Conservation (phyloP, 2,329 filamentous ascomycete genomes). For the Ceratocystis cubensis region DNA sequence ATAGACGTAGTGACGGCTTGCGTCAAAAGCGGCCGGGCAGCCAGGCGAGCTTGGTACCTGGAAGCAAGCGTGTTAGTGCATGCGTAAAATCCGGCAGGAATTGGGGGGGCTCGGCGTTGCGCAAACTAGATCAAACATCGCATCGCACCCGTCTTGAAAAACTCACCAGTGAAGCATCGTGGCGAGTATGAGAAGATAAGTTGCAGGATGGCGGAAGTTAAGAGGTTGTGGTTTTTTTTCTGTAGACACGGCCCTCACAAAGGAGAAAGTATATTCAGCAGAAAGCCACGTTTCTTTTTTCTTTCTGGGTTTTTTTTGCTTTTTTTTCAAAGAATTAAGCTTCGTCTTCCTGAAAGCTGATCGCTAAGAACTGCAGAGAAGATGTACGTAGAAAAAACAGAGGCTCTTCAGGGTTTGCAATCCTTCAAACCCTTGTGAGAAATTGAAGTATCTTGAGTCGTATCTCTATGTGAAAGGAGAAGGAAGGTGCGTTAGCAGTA, state of each 20-base stretch:
- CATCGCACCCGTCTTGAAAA: background rate
- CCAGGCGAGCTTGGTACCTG: slow-evolving; percentile 79
- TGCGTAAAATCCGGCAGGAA: too few species aligned
- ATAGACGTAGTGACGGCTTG: slow-evolving; percentile 83
- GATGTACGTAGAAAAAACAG: background rate
- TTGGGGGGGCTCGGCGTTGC: too few species aligned
- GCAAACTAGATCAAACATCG: background rate
- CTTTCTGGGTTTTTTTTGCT: background rate
- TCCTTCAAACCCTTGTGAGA: slow-evolving; percentile 8
- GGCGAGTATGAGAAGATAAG: background rate
- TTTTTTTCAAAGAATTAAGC: background rate
- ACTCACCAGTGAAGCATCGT: slow-evolving; percentile 15
- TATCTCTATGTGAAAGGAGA: background rate
- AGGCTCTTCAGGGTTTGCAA: background rate
- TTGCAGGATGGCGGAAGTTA: background rate
- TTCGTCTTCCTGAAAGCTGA: background rate
- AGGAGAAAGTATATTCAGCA: background rate
- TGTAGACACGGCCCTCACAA: background rate
- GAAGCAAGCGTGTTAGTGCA: background rate
- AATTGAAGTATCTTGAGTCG: background rate
- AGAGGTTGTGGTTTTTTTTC: background rate
- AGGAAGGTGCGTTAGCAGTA: background rate
- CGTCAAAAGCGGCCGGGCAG: slow-evolving; percentile 71
- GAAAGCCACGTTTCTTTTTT: slow-evolving; percentile 6
- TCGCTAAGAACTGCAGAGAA: background rate